These are phyloP conservation scores for Capronia americana DNA, from an alignment of 2,329 filamentous ascomycete genomes.

Conservation along the genomic window DNA sequence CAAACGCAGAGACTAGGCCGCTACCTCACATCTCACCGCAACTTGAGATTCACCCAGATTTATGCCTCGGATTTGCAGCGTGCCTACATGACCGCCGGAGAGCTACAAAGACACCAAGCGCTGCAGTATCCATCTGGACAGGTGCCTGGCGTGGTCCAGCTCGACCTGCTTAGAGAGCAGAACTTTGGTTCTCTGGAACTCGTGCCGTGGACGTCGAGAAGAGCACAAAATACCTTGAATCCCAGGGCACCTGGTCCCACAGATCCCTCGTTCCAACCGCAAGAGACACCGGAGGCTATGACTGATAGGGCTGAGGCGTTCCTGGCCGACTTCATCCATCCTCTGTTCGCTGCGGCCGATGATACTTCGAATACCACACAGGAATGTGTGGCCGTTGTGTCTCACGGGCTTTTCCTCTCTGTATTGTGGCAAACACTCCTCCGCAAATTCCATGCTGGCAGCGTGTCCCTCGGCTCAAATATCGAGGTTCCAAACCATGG, in stretches of 20 bases:
- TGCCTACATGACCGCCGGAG: slow-evolving; percentile 73
- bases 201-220: slow-evolving; percentile 40
- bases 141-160: slow-evolving; percentile 29
- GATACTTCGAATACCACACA: slow-evolving; percentile 44
- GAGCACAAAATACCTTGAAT: slow-evolving; percentile 27
- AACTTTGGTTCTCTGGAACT: slow-evolving; percentile 51
- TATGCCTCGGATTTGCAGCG: slow-evolving; percentile 81
- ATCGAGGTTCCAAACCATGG: slow-evolving; percentile 47
- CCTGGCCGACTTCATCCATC: slow-evolving; percentile 67
- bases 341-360: slow-evolving; percentile 54
- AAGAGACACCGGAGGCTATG: slow-evolving; percentile 75
- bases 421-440: slow-evolving; percentile 70
- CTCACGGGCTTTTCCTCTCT: slow-evolving; percentile 82
- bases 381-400: slow-evolving; percentile 68
- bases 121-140: slow-evolving; percentile 4
- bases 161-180: slow-evolving; percentile 46
- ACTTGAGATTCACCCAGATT: slow-evolving; percentile 70
- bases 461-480: slow-evolving; percentile 53
- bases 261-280: slow-evolving; percentile 58
- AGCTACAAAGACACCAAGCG: slow-evolving; percentile 65
- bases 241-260: slow-evolving; percentile 37
- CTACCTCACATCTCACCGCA: slow-evolving; percentile 66
- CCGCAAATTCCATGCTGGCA: slow-evolving; percentile 58
- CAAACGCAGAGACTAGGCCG: slow-evolving; percentile 75
- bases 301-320: slow-evolving; percentile 68